Evolutionary conservation across 2,329 filamentous ascomycete genomes (phyloP), one percentile per base, ranked within the genome.

Genomic region (Daldinia eschscholtzii): DNA sequence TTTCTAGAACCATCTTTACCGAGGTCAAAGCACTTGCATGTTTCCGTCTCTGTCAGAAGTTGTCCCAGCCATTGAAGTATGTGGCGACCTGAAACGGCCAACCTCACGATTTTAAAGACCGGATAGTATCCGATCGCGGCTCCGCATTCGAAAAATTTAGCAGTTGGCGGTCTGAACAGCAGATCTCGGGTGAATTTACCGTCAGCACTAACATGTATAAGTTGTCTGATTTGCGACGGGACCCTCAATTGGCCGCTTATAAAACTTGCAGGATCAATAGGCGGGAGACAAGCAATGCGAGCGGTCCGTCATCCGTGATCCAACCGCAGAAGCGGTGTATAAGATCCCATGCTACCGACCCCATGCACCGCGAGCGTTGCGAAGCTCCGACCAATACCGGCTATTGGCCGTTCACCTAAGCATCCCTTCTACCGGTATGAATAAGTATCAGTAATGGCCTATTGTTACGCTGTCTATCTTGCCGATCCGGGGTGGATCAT

Each of bases 241-340:
- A 37, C 12, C 12, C 18, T 53, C 56, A 35, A 67, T 52, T 65
- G 65, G 68, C 37, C 23, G 60, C 44, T 57, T 59, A 18, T 35
- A 18, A 42, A 46, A 42, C 23, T 48, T 35, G 61, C 55, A 66
- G 59, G 65, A 59, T 64, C 56, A 63, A 64, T 50, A 50, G 35
- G 59, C 61, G 64, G 64, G 48, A 59, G 28, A 41, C 28, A 46
- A 50, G 30, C 35, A 52, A 63, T 6, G 58, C 20, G 44, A 59
- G 48, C 55, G 55, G 64, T 20, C 57, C 55, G 55, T 57, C 37
- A 57, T 65, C 61, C 55, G 52, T 60, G 30, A 60, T 62, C 63
- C 56, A 63, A 67, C 68, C 30, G 58, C 63, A 68, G 60, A 61
- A 61, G 70, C 70, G 70, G 70, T 72, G 70, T 70, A 68, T 33